Conservation (phyloP, 2,329 filamentous ascomycete genomes). For the Aspergillus hortae region DNA sequence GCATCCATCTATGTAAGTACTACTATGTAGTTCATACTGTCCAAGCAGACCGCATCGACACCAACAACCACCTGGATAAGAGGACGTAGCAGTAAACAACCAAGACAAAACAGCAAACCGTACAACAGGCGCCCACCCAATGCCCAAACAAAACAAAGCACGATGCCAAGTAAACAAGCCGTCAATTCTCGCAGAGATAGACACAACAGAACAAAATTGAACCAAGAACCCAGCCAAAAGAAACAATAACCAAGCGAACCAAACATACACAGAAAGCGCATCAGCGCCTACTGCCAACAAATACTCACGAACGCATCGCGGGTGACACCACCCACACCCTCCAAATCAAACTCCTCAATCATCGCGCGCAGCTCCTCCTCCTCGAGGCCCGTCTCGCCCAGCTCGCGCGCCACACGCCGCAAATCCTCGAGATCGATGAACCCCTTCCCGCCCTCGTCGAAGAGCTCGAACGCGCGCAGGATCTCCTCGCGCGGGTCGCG, state of each 20-base stretch:
- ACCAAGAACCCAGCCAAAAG: background rate
- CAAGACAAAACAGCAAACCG: slow-evolving; percentile 5
- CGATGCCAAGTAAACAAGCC: background rate
- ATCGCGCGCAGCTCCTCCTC: slow-evolving; percentile 91
- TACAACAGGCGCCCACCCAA: slow-evolving; percentile 15
- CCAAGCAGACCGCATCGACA: too few species aligned
- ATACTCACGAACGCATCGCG: slow-evolving; percentile 65
- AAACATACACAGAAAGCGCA: slow-evolving; percentile 5
- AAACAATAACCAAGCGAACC: slow-evolving; percentile 1
- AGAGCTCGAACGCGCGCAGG: slow-evolving; percentile 83
- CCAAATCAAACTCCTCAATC: slow-evolving; percentile 97
- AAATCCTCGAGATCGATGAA: slow-evolving; percentile 87
- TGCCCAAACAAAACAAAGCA: slow-evolving; percentile 10
- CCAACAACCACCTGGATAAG: too few species aligned
- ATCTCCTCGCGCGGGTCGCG: slow-evolving; percentile 91
- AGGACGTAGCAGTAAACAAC: too few species aligned
- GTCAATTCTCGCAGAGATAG: background rate
- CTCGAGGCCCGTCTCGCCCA: slow-evolving; percentile 81
- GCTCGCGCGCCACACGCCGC: slow-evolving; percentile 78
- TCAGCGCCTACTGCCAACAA: slow-evolving; percentile 49
- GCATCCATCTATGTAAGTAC: too few species aligned
- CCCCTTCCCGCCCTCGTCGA: slow-evolving; percentile 89
- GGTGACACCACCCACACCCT: slow-evolving; percentile 76
- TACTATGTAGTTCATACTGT: too few species aligned
- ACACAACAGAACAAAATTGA: background rate